phyloP scores from a whole-genome alignment of 768 basidiomycete species.

The Mycena crocata region DNA sequence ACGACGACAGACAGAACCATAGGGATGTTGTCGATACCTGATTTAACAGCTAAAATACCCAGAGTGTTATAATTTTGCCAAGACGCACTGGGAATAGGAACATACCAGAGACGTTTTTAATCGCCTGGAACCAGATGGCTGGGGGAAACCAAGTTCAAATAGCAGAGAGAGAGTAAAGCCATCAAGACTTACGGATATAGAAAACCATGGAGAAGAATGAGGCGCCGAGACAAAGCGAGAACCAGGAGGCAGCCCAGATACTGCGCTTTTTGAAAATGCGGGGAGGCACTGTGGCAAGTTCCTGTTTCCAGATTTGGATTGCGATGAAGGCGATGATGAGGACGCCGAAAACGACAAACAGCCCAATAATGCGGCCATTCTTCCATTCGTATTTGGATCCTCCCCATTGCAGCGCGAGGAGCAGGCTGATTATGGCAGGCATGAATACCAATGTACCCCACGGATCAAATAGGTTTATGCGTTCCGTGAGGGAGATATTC shows the following conservation, averaged over 20 bases:
- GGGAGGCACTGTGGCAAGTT: constrained; percentile 31
- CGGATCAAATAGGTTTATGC: constrained; percentile 27
- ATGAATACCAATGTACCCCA: constrained; percentile 29
- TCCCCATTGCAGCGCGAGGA: constrained; percentile 59
- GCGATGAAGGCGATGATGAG: constrained; percentile 24
- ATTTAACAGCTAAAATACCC: constrained; percentile 4
- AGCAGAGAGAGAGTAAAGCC: background rate
- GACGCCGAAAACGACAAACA: constrained; percentile 32
- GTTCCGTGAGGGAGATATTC: constrained; percentile 8
- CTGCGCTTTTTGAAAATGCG: constrained; percentile 29
- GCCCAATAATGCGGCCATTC: constrained; percentile 33
- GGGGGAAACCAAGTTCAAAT: background rate
- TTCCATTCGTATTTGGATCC: constrained; percentile 57
- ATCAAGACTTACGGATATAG: constrained; percentile 9
- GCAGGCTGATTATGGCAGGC: constrained; percentile 27
- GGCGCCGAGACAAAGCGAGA: constrained; percentile 22
- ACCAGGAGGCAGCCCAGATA: constrained; percentile 21
- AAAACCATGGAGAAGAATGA: constrained; percentile 29
- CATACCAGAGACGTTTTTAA: constrained; percentile 43
- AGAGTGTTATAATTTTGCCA: no score
- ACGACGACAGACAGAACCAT: constrained; percentile 52
- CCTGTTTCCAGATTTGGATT: constrained; percentile 32
- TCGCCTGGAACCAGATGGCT: constrained; percentile 46
- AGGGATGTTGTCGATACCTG: constrained; percentile 43
- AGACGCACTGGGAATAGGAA: background rate